Evolutionary conservation across 768 basidiomycete species (phyloP).

Genomic region (Leccinum variicolor): DNA sequence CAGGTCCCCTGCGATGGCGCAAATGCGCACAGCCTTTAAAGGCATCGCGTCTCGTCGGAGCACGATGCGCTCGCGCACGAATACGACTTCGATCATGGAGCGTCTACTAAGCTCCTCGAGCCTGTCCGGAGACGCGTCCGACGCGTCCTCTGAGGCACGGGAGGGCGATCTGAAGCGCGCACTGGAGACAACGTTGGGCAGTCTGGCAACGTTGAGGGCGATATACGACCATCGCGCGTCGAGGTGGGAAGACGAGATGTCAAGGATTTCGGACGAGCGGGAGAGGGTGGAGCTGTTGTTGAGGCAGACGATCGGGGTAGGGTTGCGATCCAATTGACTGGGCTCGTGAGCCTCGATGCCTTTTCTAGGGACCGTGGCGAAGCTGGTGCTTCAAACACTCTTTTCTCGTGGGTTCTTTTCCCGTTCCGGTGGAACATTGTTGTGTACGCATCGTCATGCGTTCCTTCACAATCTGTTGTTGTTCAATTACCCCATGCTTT

Average conservation of each 20-base stretch:
- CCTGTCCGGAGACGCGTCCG: slow-evolving; percentile 54
- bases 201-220: slow-evolving; percentile 55
- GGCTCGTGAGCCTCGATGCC: neutral
- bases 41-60: slow-evolving; percentile 56
- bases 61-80: slow-evolving; percentile 44
- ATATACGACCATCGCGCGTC: slow-evolving; percentile 70
- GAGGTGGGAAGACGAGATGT: slow-evolving; percentile 70
- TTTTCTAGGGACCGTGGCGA: neutral
- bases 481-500: neutral
- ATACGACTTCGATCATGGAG: slow-evolving; percentile 43
- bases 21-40: slow-evolving; percentile 56
- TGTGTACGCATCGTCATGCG: neutral
- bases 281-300: slow-evolving; percentile 65
- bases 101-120: slow-evolving; percentile 38
- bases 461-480: neutral
- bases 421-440: neutral
- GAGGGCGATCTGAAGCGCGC: slow-evolving; percentile 69
- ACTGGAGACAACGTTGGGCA: slow-evolving; percentile 63
- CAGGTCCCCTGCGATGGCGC: slow-evolving; percentile 47
- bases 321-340: slow-evolving; percentile 26
- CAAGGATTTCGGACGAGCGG: slow-evolving; percentile 59
- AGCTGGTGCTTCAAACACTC: neutral
- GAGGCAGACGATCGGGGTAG: slow-evolving; percentile 57
- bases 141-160: slow-evolving; percentile 43
- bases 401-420: neutral